Base-by-base conservation (phyloP, 73 alveolate species). In the Paramecium sexaurelia region DNA sequence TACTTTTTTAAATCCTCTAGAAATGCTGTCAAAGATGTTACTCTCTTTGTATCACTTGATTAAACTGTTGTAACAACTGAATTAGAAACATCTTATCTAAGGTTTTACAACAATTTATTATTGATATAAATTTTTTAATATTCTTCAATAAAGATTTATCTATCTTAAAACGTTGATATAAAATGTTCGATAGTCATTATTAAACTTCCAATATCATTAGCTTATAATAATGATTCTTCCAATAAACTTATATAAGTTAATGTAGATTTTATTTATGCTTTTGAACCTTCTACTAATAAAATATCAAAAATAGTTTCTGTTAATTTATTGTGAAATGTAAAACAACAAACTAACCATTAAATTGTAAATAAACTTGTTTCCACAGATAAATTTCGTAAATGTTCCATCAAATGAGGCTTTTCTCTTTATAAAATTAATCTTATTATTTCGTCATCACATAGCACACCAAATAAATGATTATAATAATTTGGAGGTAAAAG, bases 281-380 rank as follows among this genome's bases (percentile, higher is more conserved):
- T 45, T 13, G 73, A 78, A 8, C 90, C 90, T n/a, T 78, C 90
- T 2, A 78, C 22, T 24, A 78, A 43, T 10, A 75, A 5, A 19
- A 75, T 9, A 37, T 75, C 68, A 55, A 75, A 24, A 7, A 75
- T 75, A 40, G 68, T 37, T 15, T 75, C 88, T 15, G 61, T 19
- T 75, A 75, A 37, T 36, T 39, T 32, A 75, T 32, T 75, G 29
- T 75, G 61, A 40, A 35, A 33, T 11, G 93, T 87, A 15, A 87
- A 87, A 13, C 84, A 78, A 87, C 93, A 87, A 35, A 87, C 93
- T 8, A 87, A 35, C 93, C 87, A 66, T 26, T 87, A 66, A 7
- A 78, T 87, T 9, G 85, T 19, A 20, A 87, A 39, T 5, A 87
- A 26, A 40, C 75, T 88, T 7, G 87, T 32, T 24, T 68, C 94